Percentiles rank a stretch among this genome's conserved stretches.
phyloP scores from a whole-genome alignment of 305 asterid genomes.

The Vinca major region DNA sequence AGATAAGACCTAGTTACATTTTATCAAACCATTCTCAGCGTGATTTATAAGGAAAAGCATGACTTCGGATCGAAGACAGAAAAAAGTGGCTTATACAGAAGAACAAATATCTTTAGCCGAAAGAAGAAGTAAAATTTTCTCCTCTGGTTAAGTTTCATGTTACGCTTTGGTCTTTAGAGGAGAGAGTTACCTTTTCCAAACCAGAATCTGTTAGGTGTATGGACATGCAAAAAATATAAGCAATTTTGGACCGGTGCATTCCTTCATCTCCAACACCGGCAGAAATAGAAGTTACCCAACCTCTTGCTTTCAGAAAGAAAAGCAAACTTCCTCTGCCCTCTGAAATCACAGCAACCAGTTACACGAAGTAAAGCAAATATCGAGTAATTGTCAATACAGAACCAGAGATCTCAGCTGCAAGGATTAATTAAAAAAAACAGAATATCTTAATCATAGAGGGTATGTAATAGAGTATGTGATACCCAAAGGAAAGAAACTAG shows the following conservation, averaged over 20 bases:
- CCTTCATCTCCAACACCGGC: conserved; percentile 98
- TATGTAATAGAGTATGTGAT: too few relatives aligned
- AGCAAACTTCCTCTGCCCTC: conserved; percentile 97
- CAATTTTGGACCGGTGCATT: conserved; percentile 66
- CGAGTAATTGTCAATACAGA: background rate
- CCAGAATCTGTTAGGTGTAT: conserved; percentile 88
- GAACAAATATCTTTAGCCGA: background rate
- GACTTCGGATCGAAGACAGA: background rate
- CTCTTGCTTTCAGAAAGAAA: conserved; percentile 70
- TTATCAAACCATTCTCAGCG: background rate
- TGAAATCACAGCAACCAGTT: conserved; percentile 29
- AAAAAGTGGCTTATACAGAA: background rate
- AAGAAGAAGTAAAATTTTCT: background rate
- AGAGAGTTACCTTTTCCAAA: conserved; percentile 57
- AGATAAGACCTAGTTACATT: background rate
- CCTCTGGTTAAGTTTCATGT: background rate
- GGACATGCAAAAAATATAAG: conserved; percentile 87
- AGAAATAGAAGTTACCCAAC: conserved; percentile 81
- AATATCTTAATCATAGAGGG: too few relatives aligned
- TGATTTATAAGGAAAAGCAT: background rate
- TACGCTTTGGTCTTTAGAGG: background rate
- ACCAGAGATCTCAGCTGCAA: background rate
- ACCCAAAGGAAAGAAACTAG: too few relatives aligned
- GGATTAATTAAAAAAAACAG: background rate
- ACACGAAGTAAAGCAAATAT: background rate